Evolutionary conservation across 108 stramenopile species (phyloP).

Genomic region (Halocafeteria seosinensis): DNA sequence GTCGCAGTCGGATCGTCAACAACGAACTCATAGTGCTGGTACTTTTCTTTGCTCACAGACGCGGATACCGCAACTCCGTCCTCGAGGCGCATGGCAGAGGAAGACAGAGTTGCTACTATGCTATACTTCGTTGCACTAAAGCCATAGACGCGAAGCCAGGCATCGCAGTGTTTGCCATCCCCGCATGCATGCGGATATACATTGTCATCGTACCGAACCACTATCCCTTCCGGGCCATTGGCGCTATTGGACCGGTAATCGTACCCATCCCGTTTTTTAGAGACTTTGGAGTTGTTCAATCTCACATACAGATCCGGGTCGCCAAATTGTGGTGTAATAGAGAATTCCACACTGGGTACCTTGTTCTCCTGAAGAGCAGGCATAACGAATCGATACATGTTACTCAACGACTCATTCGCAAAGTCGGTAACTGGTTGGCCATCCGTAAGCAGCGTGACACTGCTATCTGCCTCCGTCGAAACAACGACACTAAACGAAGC

Average conservation of each 20-base stretch:
- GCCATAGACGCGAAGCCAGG: too few relatives aligned
- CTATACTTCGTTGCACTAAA: not conserved
- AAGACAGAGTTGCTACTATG: not conserved
- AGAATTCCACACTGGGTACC: not conserved
- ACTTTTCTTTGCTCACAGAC: not conserved
- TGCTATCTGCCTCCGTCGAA: not conserved
- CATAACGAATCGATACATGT: not conserved
- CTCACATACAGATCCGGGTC: not conserved
- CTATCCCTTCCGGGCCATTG: too few relatives aligned
- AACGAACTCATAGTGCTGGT: not conserved
- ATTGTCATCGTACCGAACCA: too few relatives aligned
- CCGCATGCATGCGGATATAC: too few relatives aligned
- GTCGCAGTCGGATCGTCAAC: not conserved
- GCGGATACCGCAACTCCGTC: not conserved
- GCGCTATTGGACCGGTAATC: too few relatives aligned
- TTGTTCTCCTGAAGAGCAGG: not conserved
- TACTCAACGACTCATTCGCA: not conserved
- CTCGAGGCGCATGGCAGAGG: not conserved
- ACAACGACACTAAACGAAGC: not conserved
- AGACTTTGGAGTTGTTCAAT: too few relatives aligned
- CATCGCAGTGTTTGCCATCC: too few relatives aligned
- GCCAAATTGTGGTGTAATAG: not conserved
- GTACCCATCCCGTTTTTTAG: too few relatives aligned
- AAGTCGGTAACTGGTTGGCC: not conserved
- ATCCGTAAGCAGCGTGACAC: not conserved